Base-by-base conservation (phyloP, 129 eudicot genomes). In the Escallonia herrerae region DNA sequence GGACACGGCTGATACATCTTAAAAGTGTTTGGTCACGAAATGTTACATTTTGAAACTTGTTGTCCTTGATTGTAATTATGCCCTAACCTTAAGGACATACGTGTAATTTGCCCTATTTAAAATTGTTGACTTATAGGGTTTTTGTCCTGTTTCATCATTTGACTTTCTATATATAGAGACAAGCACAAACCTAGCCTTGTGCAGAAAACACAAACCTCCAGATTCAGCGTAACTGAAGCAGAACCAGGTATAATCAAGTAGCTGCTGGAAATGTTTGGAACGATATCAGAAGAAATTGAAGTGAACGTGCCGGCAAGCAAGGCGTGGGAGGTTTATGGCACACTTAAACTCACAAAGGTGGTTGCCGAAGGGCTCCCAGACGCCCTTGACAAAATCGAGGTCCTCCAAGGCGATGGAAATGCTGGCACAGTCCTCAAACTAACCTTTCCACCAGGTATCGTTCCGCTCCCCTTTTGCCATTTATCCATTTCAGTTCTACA, bases 301-400 rank as follows among this genome's bases (percentile, higher is more conserved):
- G 85, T 76, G 10, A 72, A 76, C 40, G 81, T 55, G 52, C 62
- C 78, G 1, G 81, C 85, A 71, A 63, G 69, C 15, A 61, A 62
- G 43, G 85, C 74, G 3, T 80, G 85, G 85, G 56, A 75, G 41
- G 13, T 80, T 3, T 76, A 76, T 58, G 62, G 80, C n/a, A 46
- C 52, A 2, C 74, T 79, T 7, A 58, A 74, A 33, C 65, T 79
- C 5, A 38, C 74, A 1, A 33, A 66, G 8, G 1, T 74, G 9
- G 63, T 53, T 0, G 67, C 7, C 3, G 39, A 74, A 51, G 47
- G 47, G 39, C 77, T 70, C 1, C 76, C 77, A 39, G 15, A 41
- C 10, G 7, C 70, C 8, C 8, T 74, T 33, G 42, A 60, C 22
- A 70, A 61, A 50, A 51, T 74, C 33, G 80, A 74, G 12, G 59